Evolutionary conservation across 73 alveolate species (phyloP).

Genomic region (Effrenium voratum): DNA sequence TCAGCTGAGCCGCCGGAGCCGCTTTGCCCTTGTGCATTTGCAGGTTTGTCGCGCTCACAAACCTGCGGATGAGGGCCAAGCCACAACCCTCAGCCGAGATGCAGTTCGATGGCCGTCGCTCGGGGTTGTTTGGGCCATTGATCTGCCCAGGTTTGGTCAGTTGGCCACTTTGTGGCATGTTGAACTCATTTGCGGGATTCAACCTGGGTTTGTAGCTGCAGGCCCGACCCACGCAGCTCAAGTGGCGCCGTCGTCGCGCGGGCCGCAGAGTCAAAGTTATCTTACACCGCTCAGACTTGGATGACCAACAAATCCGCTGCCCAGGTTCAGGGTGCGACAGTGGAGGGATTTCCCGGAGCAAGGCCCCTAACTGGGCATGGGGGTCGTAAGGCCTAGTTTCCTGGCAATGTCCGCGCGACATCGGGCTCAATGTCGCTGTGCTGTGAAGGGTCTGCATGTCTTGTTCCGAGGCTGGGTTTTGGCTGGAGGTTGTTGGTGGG

Average conservation of each 20-base stretch:
- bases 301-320: not conserved
- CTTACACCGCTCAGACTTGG: too few relatives aligned
- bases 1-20: not conserved
- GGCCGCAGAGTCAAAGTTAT: not conserved
- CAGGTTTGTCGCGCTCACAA: conserved; percentile 28
- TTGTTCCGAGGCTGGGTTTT: conserved; percentile 10
- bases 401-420: not conserved
- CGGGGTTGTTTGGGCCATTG: too few relatives aligned
- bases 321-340: conserved; percentile 50
- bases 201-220: too few relatives aligned
- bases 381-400: not conserved
- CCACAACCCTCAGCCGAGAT: not conserved
- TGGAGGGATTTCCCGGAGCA: conserved; percentile 65
- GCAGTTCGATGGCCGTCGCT: too few relatives aligned
- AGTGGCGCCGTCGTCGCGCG: too few relatives aligned
- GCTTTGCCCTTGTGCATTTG: not conserved
- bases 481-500: conserved; percentile 83
- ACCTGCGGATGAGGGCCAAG: conserved; percentile 39
- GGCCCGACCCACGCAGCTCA: too few relatives aligned
- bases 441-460: not conserved
- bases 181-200: too few relatives aligned
- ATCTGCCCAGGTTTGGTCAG: too few relatives aligned
- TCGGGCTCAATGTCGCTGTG: not conserved
- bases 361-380: not conserved
- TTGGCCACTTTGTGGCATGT: too few relatives aligned